A percentile compares a stretch with the other conserved stretches of the same genome.
phyloP scores from a whole-genome alignment of 768 basidiomycete genomes.

The Hypholoma sublateritium region DNA sequence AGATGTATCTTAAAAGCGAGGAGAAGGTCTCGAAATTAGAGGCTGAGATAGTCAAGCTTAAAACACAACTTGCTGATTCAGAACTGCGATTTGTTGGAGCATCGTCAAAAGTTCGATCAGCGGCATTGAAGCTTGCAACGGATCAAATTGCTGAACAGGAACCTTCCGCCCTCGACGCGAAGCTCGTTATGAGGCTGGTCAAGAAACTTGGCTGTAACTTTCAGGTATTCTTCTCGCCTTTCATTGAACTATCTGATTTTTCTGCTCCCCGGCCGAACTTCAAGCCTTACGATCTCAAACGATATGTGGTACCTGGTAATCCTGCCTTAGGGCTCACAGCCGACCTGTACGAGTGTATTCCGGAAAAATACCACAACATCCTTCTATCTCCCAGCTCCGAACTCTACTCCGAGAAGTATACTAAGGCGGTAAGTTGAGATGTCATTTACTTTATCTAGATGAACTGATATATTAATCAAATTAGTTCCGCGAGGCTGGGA shows the following conservation, averaged over 20 bases:
- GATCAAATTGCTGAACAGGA: neutral
- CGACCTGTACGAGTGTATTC: too few species aligned
- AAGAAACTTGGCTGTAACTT: neutral
- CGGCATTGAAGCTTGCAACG: neutral
- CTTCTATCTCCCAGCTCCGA: too few species aligned
- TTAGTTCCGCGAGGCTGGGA: too few species aligned
- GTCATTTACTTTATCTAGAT: too few species aligned
- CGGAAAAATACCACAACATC: too few species aligned
- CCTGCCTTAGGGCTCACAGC: too few species aligned
- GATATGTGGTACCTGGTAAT: neutral
- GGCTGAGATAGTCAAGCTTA: neutral
- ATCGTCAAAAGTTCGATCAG: neutral
- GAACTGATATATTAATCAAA: too few species aligned
- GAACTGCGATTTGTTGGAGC: neutral
- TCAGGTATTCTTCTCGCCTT: neutral
- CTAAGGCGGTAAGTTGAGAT: too few species aligned
- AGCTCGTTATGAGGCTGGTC: neutral
- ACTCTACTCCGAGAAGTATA: too few species aligned
- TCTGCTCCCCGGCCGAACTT: neutral
- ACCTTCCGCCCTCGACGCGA: neutral
- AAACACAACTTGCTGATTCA: neutral
- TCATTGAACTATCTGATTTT: neutral
- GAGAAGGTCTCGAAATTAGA: neutral
- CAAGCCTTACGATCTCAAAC: neutral
- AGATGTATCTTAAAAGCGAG: neutral